phyloP scores from a whole-genome alignment of 78 protist genomes.

The Pigoraptor vietnamica region DNA sequence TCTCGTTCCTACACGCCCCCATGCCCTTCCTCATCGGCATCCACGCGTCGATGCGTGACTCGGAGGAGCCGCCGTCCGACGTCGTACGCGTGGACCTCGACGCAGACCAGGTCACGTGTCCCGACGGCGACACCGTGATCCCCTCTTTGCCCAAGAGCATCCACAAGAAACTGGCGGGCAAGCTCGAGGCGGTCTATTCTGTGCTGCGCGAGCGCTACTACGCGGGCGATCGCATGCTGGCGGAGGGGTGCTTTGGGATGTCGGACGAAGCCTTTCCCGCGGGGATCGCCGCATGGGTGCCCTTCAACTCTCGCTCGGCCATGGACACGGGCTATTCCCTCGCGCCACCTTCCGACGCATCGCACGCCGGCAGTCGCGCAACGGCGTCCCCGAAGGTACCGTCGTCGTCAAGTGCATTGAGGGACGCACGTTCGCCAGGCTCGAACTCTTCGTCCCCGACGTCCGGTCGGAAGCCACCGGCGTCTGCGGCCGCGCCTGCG shows the following conservation, averaged over 20 bases:
- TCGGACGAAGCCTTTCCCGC: neutral
- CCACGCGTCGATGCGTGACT: neutral
- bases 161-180: too few relatives aligned
- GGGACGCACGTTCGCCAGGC: too few relatives aligned
- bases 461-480: too few relatives aligned
- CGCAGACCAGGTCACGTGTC: neutral
- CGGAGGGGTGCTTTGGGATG: neutral
- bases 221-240: too few relatives aligned
- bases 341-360: neutral
- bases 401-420: too few relatives aligned
- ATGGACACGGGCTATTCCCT: neutral
- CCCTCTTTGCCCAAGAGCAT: neutral
- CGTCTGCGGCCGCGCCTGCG: too few relatives aligned
- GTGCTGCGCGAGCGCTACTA: too few relatives aligned
- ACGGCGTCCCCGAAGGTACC: too few relatives aligned
- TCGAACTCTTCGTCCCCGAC: too few relatives aligned
- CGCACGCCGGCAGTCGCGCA: neutral
- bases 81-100: neutral
- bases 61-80: neutral
- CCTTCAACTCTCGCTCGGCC: neutral
- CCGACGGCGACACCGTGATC: neutral
- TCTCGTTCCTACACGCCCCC: constrained; percentile 32
- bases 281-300: neutral
- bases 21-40: constrained; percentile 40
- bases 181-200: too few relatives aligned